Base-by-base conservation (phyloP, 257 asterid species). In the Solanum verrucosum region DNA sequence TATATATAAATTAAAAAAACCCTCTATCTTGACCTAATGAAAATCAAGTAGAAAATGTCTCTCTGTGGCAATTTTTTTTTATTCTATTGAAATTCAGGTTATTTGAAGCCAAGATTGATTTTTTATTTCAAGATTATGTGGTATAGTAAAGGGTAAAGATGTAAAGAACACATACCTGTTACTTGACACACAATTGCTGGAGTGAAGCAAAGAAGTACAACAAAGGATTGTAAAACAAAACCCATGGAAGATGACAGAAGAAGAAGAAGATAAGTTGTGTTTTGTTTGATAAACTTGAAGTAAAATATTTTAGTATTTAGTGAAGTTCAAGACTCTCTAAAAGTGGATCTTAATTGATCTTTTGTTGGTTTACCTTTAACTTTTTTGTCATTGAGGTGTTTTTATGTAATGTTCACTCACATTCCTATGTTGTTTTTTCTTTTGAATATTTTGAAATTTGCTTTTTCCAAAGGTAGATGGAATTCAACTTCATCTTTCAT, bases 121-220 rank as follows among this genome's bases (percentile, higher is more conserved):
- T 34, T 78, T 78, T 14, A 25, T 14, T 42, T 31, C 38, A 5
- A 79, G 65, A 79, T 79, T 44, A 42, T 78, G 52, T 74, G 65
- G 38, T 78, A 78, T 42, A 42, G 38, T 42, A 34, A 78, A 79
- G 71, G 18, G 52, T 7, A 88, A 85, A 89, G 40, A 70, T 82
- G 40, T 37, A 23, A 83, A 67, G 83, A 89, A 60, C 78, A 86
- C 92, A 92, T 89, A 96, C 99, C 97, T 91, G 99, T 75, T 89
- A 94, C 92, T 93, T 96, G 99, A 83, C 92, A 92, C 11, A 89
- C 40, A 84, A 93, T 56, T 84, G 96, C 60, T 87, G 98, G 92
- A 93, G 86, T 65, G 87, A 93, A 89, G 89, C 90, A 90, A 68
- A 91, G 90, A 84, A 91, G 88, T 60, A 93, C 15, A 78, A 92